Percentiles rank a stretch among this genome's conserved stretches.
These are phyloP conservation scores for Sphagnurus paluster DNA, from an alignment of 1,284 basidiomycete genomes.

Conservation along the genomic window DNA sequence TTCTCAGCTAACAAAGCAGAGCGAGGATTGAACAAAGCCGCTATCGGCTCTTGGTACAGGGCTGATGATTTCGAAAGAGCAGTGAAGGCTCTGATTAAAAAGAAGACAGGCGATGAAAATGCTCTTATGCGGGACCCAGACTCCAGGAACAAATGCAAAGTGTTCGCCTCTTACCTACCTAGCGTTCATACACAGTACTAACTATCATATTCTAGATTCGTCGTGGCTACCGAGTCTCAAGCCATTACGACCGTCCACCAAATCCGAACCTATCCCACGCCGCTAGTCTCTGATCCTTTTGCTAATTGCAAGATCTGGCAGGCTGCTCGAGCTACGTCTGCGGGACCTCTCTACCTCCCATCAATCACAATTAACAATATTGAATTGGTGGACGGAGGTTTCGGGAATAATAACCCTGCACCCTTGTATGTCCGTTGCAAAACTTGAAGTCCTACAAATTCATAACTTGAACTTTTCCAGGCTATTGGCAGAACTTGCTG, in stretches of 20 bases:
- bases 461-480: conserved; percentile 4
- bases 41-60: conserved; percentile 21
- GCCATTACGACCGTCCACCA: conserved; percentile 11
- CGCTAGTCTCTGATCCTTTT: conserved; percentile 20
- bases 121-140: conserved; percentile 14
- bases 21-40: conserved; percentile 10
- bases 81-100: conserved; percentile 14
- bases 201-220: conserved; percentile 8
- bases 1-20: conserved; percentile 21
- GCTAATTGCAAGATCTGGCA: conserved; percentile 31
- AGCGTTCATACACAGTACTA: neutral
- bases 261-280: conserved; percentile 24
- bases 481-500: conserved; percentile 16
- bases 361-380: conserved; percentile 23
- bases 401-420: conserved; percentile 27
- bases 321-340: conserved; percentile 31
- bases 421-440: conserved; percentile 10
- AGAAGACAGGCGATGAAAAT: conserved; percentile 16
- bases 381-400: conserved; percentile 29
- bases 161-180: neutral
- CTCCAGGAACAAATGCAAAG: conserved; percentile 14
- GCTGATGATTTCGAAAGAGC: conserved; percentile 12
- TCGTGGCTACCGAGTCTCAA: conserved; percentile 10
- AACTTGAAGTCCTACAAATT: too few relatives aligned
- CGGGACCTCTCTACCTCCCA: conserved; percentile 29